Base-by-base conservation (phyloP, 257 asterid species). In the Cordia subcordata region DNA sequence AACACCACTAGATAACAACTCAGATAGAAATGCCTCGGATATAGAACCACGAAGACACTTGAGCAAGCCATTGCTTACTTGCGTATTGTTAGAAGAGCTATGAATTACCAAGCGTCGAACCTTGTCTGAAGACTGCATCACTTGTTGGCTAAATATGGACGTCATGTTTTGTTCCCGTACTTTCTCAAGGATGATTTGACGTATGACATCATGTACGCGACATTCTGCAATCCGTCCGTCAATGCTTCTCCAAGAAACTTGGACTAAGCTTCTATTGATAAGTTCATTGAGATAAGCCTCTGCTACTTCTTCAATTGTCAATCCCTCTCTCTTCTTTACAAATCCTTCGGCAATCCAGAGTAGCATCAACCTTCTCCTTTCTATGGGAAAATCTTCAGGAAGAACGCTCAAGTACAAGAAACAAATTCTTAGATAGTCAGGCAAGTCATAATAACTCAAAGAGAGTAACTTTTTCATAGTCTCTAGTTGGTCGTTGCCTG, bases 81-180 rank as follows among this genome's bases (percentile, higher is more conserved):
- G 61, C 15, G 11, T 57, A 47, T 35, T 27, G 9, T 0, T 16
- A 16, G 14, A 3, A 21, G 14, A 32, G 40, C 38, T 53, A 40
- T 22, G 11, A 20, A 61, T 33, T 15, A 52, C 64, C 1, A 65
- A 49, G 51, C 65, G 64, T 20, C 61, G 45, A 5, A 49, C 46
- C n/a, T 55, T 71, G n/a, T 27, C 60, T 17, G 33, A 22, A 19
- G 33, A 45, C 19, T 19, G 33, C 6, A 57, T 55, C 40, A 3
- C 60, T 46, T 65, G 60, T 21, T 20, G 53, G 23, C 17, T n/a
- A 20, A 38, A 38, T 53, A 11, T 27, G 49, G 61, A 35, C 22
- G 56, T 38, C 20, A 66, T 18, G 55, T 42, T 53, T 49, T 63
- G 62, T 45, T 65, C 72, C 40, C 12, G 17, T 8, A 58, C 49